These are phyloP conservation scores for Tuber aestivum DNA, from an alignment of 495 filamentous ascomycete species.

Conservation along the genomic window DNA sequence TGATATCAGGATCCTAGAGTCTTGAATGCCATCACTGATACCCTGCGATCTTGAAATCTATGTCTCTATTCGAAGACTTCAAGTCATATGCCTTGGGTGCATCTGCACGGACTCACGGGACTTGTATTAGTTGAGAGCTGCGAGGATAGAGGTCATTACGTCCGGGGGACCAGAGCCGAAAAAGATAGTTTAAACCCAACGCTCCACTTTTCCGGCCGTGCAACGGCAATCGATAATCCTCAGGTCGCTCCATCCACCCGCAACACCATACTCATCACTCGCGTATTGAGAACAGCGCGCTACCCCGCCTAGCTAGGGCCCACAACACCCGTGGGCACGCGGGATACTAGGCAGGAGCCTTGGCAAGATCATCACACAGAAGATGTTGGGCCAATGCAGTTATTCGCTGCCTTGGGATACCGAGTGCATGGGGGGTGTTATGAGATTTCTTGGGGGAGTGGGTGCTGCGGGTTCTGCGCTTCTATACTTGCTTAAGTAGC, in stretches of 20 bases:
- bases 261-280: background rate
- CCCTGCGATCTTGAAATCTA: background rate
- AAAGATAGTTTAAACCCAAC: background rate
- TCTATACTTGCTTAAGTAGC: background rate
- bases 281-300: background rate
- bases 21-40: background rate
- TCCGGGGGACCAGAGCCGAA: background rate
- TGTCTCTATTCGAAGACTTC: background rate
- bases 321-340: background rate
- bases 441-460: background rate
- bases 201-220: background rate
- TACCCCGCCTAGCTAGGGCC: background rate
- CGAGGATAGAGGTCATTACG: background rate
- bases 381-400: background rate
- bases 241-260: background rate
- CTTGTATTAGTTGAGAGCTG: background rate
- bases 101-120: background rate
- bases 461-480: background rate
- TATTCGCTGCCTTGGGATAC: background rate
- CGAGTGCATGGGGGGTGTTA: background rate
- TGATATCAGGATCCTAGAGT: background rate
- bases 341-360: background rate
- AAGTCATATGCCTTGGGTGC: background rate
- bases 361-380: background rate
- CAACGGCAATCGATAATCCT: background rate